Conservation (phyloP, 2,329 filamentous ascomycete species). For the Emydomyces testavorans region DNA sequence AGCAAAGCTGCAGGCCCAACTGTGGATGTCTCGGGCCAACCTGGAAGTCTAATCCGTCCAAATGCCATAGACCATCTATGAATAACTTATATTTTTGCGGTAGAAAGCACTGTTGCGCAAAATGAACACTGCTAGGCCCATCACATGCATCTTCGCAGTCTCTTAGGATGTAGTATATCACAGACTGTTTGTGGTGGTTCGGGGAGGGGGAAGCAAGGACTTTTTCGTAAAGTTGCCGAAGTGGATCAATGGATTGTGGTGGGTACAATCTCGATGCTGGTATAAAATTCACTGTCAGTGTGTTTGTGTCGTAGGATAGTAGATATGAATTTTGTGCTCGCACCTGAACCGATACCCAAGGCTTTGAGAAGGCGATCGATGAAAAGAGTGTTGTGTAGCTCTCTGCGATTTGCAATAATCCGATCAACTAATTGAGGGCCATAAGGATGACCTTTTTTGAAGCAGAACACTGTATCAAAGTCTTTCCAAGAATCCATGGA, state of each 20-base stretch:
- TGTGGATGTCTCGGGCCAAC: conserved; percentile 30
- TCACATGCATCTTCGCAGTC: conserved; percentile 51
- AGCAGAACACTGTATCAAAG: conserved; percentile 57
- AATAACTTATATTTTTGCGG: conserved; percentile 68
- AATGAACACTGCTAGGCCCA: conserved; percentile 40
- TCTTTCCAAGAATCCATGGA: conserved; percentile 43
- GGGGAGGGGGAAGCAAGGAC: conserved; percentile 55
- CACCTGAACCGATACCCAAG: conserved; percentile 59
- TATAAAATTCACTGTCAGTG: conserved; percentile 12
- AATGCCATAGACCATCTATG: conserved; percentile 69
- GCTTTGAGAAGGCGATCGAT: conserved; percentile 65
- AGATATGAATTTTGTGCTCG: conserved; percentile 16
- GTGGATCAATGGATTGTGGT: conserved; percentile 54
- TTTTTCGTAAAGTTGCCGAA: conserved; percentile 58
- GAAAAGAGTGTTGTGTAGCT: conserved; percentile 59
- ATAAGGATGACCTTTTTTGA: conserved; percentile 50
- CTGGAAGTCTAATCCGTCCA: conserved; percentile 60
- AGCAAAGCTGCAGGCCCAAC: background rate
- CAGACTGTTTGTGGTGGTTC: conserved; percentile 66
- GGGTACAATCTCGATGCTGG: conserved; percentile 57
- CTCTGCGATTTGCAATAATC: conserved; percentile 56
- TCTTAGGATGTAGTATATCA: conserved; percentile 73
- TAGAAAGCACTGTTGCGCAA: conserved; percentile 53
- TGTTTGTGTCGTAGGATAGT: background rate
- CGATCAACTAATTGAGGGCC: conserved; percentile 49